These are phyloP conservation scores for Solidago caesia DNA, from an alignment of 129 eudicot genomes.

Conservation along the genomic window DNA sequence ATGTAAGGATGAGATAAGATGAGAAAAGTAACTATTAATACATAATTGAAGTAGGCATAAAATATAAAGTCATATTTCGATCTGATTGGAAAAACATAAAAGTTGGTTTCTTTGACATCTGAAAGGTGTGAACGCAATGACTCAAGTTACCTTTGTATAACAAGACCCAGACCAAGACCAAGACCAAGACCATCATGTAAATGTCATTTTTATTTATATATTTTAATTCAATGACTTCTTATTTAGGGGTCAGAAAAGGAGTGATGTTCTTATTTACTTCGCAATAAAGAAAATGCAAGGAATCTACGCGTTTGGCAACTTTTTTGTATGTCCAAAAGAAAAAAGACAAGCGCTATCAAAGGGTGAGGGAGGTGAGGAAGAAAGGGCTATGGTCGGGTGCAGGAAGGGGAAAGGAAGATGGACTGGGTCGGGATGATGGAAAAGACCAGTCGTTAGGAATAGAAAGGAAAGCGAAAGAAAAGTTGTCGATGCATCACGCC, in stretches of 20 bases:
- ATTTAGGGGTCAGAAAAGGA: not conserved
- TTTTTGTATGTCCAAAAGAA: not conserved
- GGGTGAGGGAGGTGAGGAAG: not conserved
- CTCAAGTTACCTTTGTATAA: not conserved
- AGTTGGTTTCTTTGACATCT: constrained; percentile 12
- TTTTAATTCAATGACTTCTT: not conserved
- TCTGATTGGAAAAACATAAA: not conserved
- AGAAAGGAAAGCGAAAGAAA: no score
- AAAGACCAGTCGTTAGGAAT: no score
- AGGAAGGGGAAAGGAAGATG: not conserved
- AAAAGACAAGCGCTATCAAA: not conserved
- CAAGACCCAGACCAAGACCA: not conserved
- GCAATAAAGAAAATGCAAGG: not conserved
- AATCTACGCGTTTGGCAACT: not conserved
- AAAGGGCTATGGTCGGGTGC: not conserved
- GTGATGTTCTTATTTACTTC: constrained; percentile 1
- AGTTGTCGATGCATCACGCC: no score
- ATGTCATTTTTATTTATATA: constrained; percentile 7
- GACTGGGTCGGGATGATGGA: no score
- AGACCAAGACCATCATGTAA: constrained; percentile 11
- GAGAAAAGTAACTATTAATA: no score
- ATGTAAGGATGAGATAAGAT: no score
- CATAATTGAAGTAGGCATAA: no score
- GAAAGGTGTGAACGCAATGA: constrained; percentile 3
- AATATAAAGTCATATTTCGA: no score